Percentiles rank a stretch among this genome's conserved stretches.
phyloP scores from a whole-genome alignment of 768 basidiomycete species.

The Amanita rimosa region DNA sequence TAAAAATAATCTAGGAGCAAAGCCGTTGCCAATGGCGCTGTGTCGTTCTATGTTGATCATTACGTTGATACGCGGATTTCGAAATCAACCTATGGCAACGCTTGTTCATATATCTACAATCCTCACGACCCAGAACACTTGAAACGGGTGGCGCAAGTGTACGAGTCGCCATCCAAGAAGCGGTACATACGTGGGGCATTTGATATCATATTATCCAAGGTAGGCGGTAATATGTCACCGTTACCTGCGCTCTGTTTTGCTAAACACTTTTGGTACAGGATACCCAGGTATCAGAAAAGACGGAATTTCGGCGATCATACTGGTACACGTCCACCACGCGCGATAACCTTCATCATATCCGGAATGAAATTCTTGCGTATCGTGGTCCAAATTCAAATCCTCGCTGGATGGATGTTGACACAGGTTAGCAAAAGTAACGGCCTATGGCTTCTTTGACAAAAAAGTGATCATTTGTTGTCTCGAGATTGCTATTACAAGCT shows the following conservation, averaged over 20 bases:
- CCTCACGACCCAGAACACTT: slow-evolving; percentile 9
- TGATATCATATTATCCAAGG: slow-evolving; percentile 16
- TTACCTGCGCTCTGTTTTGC: background rate
- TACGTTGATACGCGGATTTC: slow-evolving; percentile 9
- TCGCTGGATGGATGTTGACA: slow-evolving; percentile 16
- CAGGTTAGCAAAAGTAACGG: slow-evolving; percentile 11
- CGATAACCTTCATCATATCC: slow-evolving; percentile 5
- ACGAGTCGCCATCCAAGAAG: slow-evolving; percentile 6
- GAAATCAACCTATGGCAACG: slow-evolving; percentile 8
- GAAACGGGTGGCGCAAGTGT: background rate
- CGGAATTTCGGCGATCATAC: slow-evolving; percentile 14
- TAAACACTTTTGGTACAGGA: slow-evolving; percentile 17
- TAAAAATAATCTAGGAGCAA: slow-evolving; percentile 9
- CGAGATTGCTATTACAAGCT: slow-evolving; percentile 8
- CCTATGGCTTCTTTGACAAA: slow-evolving; percentile 12
- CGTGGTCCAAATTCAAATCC: slow-evolving; percentile 12
- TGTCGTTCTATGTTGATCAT: slow-evolving; percentile 12
- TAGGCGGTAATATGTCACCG: background rate
- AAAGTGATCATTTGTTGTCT: slow-evolving; percentile 9
- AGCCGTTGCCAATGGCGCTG: slow-evolving; percentile 12
- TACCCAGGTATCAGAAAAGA: slow-evolving; percentile 20
- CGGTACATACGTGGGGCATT: slow-evolving; percentile 12
- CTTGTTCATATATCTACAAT: slow-evolving; percentile 9
- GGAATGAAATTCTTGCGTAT: slow-evolving; percentile 14
- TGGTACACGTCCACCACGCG: background rate